phyloP scores from a whole-genome alignment of 345 rosid species.

The Nephelium lappaceum region DNA sequence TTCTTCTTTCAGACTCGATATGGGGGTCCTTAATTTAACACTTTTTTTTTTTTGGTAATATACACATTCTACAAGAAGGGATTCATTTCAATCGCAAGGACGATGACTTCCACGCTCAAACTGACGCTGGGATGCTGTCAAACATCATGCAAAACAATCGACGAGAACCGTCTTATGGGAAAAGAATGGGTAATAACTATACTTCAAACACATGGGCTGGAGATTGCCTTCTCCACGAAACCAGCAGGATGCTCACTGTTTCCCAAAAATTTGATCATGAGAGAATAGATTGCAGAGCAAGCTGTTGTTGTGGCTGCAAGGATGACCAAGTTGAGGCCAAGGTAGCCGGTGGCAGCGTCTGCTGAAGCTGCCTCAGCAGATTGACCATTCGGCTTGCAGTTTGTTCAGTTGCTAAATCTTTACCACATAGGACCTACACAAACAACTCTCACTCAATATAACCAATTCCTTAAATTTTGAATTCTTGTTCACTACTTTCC shows the following conservation, averaged over 20 bases:
- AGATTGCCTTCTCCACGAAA: slow-evolving; percentile 24
- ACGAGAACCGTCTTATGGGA: slow-evolving; percentile 36
- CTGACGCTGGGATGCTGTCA: slow-evolving; percentile 32
- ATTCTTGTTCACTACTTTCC: neutral
- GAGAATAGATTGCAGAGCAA: slow-evolving; percentile 91
- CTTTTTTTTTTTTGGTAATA: slow-evolving; percentile 23
- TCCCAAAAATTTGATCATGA: slow-evolving; percentile 43
- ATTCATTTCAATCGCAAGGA: slow-evolving; percentile 31
- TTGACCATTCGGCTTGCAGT: slow-evolving; percentile 80
- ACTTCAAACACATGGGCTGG: slow-evolving; percentile 33
- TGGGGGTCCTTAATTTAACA: slow-evolving; percentile 21
- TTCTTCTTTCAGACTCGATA: slow-evolving; percentile 23
- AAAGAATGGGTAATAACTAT: slow-evolving; percentile 47
- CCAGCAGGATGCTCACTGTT: slow-evolving; percentile 14
- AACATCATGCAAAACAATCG: slow-evolving; percentile 37
- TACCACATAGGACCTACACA: slow-evolving; percentile 83
- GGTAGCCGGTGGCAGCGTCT: slow-evolving; percentile 87
- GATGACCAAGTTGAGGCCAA: slow-evolving; percentile 91
- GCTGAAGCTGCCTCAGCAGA: slow-evolving; percentile 89
- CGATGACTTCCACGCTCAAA: slow-evolving; percentile 39
- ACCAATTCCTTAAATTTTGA: neutral
- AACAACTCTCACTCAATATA: neutral
- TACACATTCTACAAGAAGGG: slow-evolving; percentile 51
- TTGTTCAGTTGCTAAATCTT: slow-evolving; percentile 88
- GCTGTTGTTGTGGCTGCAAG: slow-evolving; percentile 94